phyloP scores from a whole-genome alignment of 2,329 filamentous ascomycete species.

The Didymella glomerata region DNA sequence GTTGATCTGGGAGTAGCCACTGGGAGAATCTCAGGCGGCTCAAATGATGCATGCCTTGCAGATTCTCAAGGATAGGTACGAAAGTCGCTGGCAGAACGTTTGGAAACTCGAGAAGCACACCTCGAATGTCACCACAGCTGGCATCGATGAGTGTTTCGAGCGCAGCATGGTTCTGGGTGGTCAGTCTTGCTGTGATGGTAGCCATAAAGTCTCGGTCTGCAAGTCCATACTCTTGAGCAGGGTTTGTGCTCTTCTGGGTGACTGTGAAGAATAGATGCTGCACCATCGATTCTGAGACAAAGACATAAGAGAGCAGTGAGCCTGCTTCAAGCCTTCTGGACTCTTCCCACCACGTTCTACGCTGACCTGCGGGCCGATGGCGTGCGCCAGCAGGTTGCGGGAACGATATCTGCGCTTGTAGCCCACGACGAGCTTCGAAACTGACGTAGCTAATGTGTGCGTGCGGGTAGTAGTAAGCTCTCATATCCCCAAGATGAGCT shows the following conservation, averaged over 20 bases:
- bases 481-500: constrained; percentile 29
- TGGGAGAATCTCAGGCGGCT: constrained; percentile 38
- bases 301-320: constrained; percentile 40
- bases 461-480: constrained; percentile 32
- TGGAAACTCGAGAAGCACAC: constrained; percentile 41
- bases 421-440: constrained; percentile 26
- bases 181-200: constrained; percentile 29
- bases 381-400: constrained; percentile 28
- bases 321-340: constrained; percentile 36
- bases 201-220: constrained; percentile 14
- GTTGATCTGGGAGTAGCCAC: constrained; percentile 37
- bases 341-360: constrained; percentile 43
- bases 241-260: constrained; percentile 20
- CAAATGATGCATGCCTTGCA: constrained; percentile 38
- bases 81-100: constrained; percentile 44
- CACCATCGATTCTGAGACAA: constrained; percentile 18
- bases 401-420: constrained; percentile 38
- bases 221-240: constrained; percentile 18
- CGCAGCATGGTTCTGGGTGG: constrained; percentile 23
- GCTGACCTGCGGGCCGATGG: constrained; percentile 19
- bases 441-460: constrained; percentile 30
- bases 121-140: constrained; percentile 21
- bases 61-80: constrained; percentile 36
- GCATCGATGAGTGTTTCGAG: constrained; percentile 27
- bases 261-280: constrained; percentile 43